These are phyloP conservation scores for Rhodotorula sp. DNA, from an alignment of 1,284 basidiomycete genomes.

Conservation along the genomic window DNA sequence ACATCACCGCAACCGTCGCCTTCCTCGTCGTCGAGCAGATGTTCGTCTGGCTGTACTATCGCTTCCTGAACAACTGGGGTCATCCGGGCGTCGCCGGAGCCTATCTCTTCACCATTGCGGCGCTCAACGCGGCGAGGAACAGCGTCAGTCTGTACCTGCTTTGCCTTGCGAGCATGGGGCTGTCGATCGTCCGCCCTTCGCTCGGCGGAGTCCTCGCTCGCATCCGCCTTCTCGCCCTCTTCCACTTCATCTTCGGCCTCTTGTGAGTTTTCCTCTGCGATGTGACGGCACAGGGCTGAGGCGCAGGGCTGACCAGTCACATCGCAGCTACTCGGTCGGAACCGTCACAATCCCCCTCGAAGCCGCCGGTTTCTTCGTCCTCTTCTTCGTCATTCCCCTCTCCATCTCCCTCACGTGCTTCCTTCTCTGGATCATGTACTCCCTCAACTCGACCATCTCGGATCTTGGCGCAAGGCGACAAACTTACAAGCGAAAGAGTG, in stretches of 20 bases:
- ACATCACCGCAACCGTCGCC: constrained; percentile 85
- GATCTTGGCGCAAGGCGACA: constrained; percentile 79
- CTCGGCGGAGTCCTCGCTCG: constrained; percentile 74
- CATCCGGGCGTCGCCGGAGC: constrained; percentile 60
- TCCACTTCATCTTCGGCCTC: constrained; percentile 89
- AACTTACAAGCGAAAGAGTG: constrained; percentile 65
- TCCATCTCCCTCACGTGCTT: constrained; percentile 91
- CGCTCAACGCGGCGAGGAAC: constrained; percentile 89
- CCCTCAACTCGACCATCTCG: constrained; percentile 61
- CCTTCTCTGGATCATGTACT: constrained; percentile 77
- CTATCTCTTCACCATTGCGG: constrained; percentile 84
- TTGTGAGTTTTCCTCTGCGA: constrained; percentile 54
- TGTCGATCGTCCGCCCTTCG: constrained; percentile 52
- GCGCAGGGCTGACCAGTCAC: neutral
- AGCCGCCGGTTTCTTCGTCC: constrained; percentile 48
- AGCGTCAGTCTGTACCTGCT: constrained; percentile 94
- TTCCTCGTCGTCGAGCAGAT: constrained; percentile 93
- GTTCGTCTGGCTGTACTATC: constrained; percentile 82
- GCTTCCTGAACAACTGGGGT: constrained; percentile 86
- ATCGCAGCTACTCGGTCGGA: constrained; percentile 79
- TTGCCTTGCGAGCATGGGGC: constrained; percentile 65
- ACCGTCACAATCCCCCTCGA: constrained; percentile 89
- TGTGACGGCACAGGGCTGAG: too few species aligned
- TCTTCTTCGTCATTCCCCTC: constrained; percentile 63
- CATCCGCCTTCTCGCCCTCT: constrained; percentile 70